Conservation (phyloP, 257 asterid species). For the Penstemon davidsonii region DNA sequence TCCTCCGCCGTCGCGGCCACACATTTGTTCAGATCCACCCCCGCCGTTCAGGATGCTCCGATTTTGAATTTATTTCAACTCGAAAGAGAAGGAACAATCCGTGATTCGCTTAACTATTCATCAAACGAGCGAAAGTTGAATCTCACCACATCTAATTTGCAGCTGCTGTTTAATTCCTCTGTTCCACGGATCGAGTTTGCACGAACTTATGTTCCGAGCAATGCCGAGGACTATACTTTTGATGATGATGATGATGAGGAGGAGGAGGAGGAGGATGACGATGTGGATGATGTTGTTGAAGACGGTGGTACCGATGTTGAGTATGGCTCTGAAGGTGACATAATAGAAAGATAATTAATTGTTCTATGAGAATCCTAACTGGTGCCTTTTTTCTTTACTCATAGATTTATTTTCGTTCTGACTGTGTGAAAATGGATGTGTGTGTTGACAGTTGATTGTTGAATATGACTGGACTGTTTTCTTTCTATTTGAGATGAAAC, state of each 20-base stretch:
- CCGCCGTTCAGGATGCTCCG: not conserved
- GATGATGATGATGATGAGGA: constrained; percentile 5
- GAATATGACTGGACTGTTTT: too few species aligned
- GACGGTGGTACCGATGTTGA: constrained; percentile 20
- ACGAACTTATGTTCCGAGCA: constrained; percentile 11
- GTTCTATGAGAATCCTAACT: constrained; percentile 16
- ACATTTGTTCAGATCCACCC: not conserved
- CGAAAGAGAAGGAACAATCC: not conserved
- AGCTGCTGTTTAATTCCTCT: constrained; percentile 16
- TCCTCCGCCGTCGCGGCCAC: constrained; percentile 18
- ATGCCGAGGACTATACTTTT: not conserved
- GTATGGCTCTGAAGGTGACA: constrained; percentile 25
- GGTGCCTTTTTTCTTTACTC: not conserved
- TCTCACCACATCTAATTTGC: not conserved
- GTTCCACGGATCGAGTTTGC: constrained; percentile 15
- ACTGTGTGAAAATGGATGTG: too few species aligned
- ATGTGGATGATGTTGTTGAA: constrained; percentile 12
- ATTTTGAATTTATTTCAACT: not conserved
- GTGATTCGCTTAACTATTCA: not conserved
- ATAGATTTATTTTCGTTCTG: too few species aligned
- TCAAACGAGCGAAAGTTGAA: not conserved
- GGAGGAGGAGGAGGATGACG: not conserved
- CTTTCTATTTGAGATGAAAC: too few species aligned
- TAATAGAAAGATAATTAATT: not conserved
- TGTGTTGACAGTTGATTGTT: too few species aligned